Conservation (phyloP, 169 alveolate species). For the Cryptosporidium sp. region DNA sequence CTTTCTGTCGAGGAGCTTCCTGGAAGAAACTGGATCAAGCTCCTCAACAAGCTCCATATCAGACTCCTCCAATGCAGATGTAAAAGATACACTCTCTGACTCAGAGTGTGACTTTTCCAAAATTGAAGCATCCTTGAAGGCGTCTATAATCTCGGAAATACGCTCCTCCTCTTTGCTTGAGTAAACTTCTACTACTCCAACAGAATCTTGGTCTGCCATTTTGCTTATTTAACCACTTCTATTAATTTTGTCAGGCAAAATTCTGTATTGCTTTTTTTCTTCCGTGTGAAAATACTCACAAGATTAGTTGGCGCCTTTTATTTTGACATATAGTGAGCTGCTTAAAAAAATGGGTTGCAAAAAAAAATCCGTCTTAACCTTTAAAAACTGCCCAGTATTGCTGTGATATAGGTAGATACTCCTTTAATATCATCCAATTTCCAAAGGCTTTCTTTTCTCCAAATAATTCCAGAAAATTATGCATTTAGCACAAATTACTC, state of each 20-base stretch:
- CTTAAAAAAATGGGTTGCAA: not conserved
- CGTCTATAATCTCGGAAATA: constrained; percentile 62
- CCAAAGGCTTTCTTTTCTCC: not conserved
- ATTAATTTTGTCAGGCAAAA: not conserved
- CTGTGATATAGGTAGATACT: not conserved
- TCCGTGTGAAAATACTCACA: constrained; percentile 37
- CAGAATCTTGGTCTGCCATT: constrained; percentile 15
- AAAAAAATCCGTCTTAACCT: not conserved
- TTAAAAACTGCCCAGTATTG: not conserved
- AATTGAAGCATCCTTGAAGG: constrained; percentile 43
- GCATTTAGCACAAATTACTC: not conserved
- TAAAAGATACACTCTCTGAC: constrained; percentile 62
- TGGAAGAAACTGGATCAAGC: constrained; percentile 4
- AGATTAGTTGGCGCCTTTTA: constrained; percentile 32
- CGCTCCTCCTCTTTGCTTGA: constrained; percentile 44
- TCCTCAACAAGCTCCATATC: constrained; percentile 63
- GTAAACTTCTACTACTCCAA: not conserved
- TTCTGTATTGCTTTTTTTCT: not conserved
- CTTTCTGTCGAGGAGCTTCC: constrained; percentile 2
- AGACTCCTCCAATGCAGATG: constrained; percentile 70
- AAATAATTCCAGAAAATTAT: not conserved
- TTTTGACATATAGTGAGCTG: not conserved
- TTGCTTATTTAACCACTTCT: constrained; percentile 8
- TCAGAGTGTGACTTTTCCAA: constrained; percentile 60
- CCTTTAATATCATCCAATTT: not conserved